Evolutionary conservation across 345 rosid genomes (phyloP).

Genomic region (Orychophragmus violaceus): DNA sequence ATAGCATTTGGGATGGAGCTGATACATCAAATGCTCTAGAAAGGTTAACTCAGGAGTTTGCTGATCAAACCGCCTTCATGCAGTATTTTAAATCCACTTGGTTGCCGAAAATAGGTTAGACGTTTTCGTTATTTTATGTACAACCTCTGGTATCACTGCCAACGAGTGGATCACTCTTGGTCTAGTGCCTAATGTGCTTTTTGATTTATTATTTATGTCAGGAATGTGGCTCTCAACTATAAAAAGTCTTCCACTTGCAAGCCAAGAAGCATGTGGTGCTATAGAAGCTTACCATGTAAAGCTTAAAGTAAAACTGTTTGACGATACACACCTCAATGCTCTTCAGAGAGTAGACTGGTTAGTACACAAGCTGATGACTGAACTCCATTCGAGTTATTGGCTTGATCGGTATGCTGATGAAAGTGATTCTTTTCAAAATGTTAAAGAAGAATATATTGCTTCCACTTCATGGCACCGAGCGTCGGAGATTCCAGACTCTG

Average conservation of each 20-base stretch:
- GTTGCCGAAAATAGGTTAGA: constrained; percentile 90
- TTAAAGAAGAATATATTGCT: constrained; percentile 84
- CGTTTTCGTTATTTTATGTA: neutral
- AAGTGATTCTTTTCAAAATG: constrained; percentile 77
- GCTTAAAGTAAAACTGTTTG: constrained; percentile 75
- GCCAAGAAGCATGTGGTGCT: constrained; percentile 95
- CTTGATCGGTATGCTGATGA: constrained; percentile 89
- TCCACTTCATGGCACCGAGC: constrained; percentile 97
- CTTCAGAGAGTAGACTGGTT: constrained; percentile 93
- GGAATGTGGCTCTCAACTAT: constrained; percentile 93
- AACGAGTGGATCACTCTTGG: neutral
- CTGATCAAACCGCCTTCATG: constrained; percentile 70
- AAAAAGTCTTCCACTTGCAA: constrained; percentile 81
- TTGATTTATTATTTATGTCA: constrained; percentile 24
- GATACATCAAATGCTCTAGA: constrained; percentile 53
- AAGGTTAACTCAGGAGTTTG: constrained; percentile 63
- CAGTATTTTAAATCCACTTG: constrained; percentile 74
- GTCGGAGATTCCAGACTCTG: constrained; percentile 66
- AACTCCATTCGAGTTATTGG: constrained; percentile 92
- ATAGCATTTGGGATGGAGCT: constrained; percentile 58
- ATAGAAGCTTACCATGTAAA: constrained; percentile 95
- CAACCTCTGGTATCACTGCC: neutral
- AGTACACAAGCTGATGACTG: constrained; percentile 90
- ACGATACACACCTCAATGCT: constrained; percentile 92
- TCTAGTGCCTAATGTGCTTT: neutral